Base-by-base conservation (phyloP, 2,329 filamentous ascomycete genomes). In the Nothophaeocryptopus gaeumannii region DNA sequence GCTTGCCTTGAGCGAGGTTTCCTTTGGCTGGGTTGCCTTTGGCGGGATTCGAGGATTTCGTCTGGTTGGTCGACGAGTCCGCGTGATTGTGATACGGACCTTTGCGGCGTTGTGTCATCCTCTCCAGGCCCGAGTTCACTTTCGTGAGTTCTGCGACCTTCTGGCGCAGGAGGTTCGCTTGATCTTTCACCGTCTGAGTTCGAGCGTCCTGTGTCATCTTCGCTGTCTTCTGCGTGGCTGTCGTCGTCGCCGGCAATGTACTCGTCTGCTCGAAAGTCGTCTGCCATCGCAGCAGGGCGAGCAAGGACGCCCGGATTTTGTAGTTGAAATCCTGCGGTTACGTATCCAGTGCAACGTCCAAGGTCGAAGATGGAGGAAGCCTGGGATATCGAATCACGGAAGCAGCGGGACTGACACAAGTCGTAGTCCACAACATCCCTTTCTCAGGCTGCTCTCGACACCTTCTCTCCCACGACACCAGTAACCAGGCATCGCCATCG, bases 1-100 rank as follows among this genome's bases (percentile, higher is more conserved):
- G 47, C 33, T 33, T 51, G 39, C 45, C 47, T 38, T 49, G 38
- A 34, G 29, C 37, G 34, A 45, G 49, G 12, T 29, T 46, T 36
- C 29, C 14, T 36, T 39, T 39, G 20, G 45, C 53, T 26, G 42
- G 47, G 26, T 51, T 47, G 33, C 48, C 48, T 39, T 50, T 32
- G n/a, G 38, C 20, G 15, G 42, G 47, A 16, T 39, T 54, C 5
- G 48, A 47, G 37, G 41, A 41, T 20, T 15, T 20, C 2, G 47
- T 56, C 32, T 50, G 53, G 29, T 45, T 53, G 36, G 39, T 56
- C 12, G 47, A 45, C 9, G 50, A 53, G 16, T 44, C 33, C 33
- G 47, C 43, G 39, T 50, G 49, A 30, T 45, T 39, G 39, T 49
- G 46, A 32, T 46, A 45, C 10, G 39, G 47, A n/a, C 40, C 39